Evolutionary conservation across 495 filamentous ascomycete genomes (phyloP), one percentile per base, ranked within the genome.

Genomic region (Aspergillus egyptiacus): DNA sequence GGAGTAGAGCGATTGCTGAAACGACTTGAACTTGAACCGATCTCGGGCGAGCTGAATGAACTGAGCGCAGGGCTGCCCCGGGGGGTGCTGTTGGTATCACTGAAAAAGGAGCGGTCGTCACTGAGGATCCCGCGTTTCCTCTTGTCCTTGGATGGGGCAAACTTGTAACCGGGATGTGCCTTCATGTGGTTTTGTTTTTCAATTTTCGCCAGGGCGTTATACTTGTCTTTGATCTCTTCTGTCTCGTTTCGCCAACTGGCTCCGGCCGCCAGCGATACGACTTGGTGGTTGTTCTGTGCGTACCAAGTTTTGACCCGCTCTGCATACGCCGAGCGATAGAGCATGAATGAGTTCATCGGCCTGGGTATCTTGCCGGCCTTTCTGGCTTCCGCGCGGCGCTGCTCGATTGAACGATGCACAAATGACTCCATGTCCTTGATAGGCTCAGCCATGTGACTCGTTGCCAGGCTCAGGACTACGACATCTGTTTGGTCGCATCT

Each of bases 301-400:
- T 87, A 86, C 78, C 82, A 89, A 32, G 78, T 66, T 65, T 96
- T 96, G 46, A 85, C 85, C 5, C 90, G 78, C 32, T 91, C 88
- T 19, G 91, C 85, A 58, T 86, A 97, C 5, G 91, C 89, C 39
- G 91, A 95, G 7, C 94, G 85, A 64, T 98, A 98, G 20, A 98
- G 76, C 87, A 98, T 97, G 75, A 97, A 98, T 1, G 89, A 91
- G 61, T 98, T 98, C 86, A 96, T 97, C 1, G 93, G 93, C 27
- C 93, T 74, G 53, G 91, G 87, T 47, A 98, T 76, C 57, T 89
- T 88, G 3, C 87, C 87, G 23, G 87, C 83, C 58, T 83, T 80
- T 50, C 82, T 76, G 46, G 87, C 81, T 56, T 94, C 85, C 55
- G 74, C 64, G 28, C 69, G 73, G 41, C 93, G 80, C 5, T 70